Percentiles rank a stretch among this genome's conserved stretches.
Conservation (phyloP, 768 basidiomycete species). For the Xerocomus brunneocitrinus region DNA sequence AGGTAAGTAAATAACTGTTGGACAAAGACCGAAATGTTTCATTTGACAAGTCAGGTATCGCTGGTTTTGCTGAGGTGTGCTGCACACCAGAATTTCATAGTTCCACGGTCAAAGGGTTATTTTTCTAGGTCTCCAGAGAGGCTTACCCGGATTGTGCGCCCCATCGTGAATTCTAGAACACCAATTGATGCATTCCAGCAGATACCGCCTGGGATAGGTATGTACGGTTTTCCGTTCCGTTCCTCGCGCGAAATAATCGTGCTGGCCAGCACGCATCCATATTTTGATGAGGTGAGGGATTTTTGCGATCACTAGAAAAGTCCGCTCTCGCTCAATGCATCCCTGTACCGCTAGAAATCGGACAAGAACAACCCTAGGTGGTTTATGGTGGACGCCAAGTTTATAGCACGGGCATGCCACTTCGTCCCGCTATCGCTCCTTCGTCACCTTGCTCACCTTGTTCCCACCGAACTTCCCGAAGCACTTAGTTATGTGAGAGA, state of each 20-base stretch:
- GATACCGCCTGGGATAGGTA: constrained; percentile 90
- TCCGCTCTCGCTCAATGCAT: background rate
- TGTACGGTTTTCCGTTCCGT: constrained; percentile 21
- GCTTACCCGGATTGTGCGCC: constrained; percentile 86
- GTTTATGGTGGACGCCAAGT: constrained; percentile 88
- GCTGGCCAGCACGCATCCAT: constrained; percentile 60
- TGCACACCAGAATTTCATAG: background rate
- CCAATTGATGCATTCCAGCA: constrained; percentile 28
- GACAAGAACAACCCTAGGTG: constrained; percentile 73
- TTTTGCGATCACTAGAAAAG: background rate
- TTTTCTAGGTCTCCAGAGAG: constrained; percentile 62
- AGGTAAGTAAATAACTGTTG: constrained; percentile 39
- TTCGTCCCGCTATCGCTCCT: constrained; percentile 79
- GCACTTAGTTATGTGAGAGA: constrained; percentile 65
- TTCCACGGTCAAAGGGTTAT: constrained; percentile 3
- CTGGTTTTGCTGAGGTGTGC: constrained; percentile 75
- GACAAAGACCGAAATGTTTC: constrained; percentile 1
- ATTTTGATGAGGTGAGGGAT: constrained; percentile 62
- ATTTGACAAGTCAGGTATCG: constrained; percentile 49
- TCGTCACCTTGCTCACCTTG: constrained; percentile 50
- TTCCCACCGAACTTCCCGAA: constrained; percentile 38
- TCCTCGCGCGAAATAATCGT: constrained; percentile 6
- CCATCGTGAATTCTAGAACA: constrained; percentile 2
- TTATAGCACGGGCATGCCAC: constrained; percentile 57
- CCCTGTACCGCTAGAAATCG: constrained; percentile 55